phyloP scores from a whole-genome alignment of 768 basidiomycete species.

The Hemileccinum rubropunctum region DNA sequence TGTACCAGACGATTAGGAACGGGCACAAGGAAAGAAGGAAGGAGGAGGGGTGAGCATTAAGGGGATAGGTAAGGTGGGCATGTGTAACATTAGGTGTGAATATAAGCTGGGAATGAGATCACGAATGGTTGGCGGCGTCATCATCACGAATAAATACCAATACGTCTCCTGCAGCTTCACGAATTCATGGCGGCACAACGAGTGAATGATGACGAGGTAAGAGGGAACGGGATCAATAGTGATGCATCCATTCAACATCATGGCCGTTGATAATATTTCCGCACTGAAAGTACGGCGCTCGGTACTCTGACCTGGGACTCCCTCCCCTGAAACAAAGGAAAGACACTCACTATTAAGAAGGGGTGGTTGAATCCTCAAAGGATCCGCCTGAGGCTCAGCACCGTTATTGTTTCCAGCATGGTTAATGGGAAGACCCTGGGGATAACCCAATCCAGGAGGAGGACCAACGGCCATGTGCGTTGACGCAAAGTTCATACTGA shows the following conservation, averaged over 20 bases:
- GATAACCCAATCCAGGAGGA: conserved; percentile 63
- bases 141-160: conserved; percentile 20
- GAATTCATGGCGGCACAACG: conserved; percentile 27
- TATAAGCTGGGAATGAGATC: conserved; percentile 9
- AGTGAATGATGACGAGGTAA: conserved; percentile 25
- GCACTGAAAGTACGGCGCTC: conserved; percentile 89
- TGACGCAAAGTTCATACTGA: conserved; percentile 11
- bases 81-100: conserved; percentile 7
- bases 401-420: conserved; percentile 15
- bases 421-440: conserved; percentile 33
- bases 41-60: conserved; percentile 18
- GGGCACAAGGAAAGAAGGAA: conserved; percentile 35
- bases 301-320: conserved; percentile 79
- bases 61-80: conserved; percentile 1
- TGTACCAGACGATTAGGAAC: conserved; percentile 41
- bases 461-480: conserved; percentile 46
- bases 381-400: conserved; percentile 23
- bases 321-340: conserved; percentile 65
- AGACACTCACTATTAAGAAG: conserved; percentile 63
- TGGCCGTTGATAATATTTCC: conserved; percentile 72
- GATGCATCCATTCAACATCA: conserved; percentile 46
- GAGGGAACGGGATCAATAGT: conserved; percentile 15
- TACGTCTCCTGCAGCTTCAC: conserved; percentile 25
- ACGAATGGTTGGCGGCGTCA: conserved; percentile 15
- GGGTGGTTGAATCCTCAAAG: conserved; percentile 20